Base-by-base conservation (phyloP, 208 protist genomes). In the Leptomonas seymouri region DNA sequence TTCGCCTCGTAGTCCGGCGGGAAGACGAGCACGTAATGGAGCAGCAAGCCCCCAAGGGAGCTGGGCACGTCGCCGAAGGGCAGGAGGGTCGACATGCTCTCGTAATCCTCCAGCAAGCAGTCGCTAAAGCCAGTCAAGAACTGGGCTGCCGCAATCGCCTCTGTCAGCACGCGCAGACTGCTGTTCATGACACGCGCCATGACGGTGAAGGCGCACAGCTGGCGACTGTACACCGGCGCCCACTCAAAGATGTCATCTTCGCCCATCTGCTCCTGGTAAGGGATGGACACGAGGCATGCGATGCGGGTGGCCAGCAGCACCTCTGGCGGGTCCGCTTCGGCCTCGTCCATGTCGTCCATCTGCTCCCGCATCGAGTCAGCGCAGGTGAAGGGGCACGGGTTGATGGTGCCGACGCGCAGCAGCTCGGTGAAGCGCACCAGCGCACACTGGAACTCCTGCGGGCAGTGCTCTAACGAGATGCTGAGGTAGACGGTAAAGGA, bases 11-110 rank as follows among this genome's bases (percentile, higher is more conserved):
- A 96, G 63, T 96, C 87, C 21, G 74, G 67, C 11, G 91, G 88
- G 69, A 93, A 94, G 51, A 93, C 87, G 57, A 96, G 78, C 6
- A 96, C 88, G 78, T 94, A 96, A 72, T 94, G 88, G 48, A 94
- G 80, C 57, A 96, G 75, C 57, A 96, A 67, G 1, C 84, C 91
- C 36, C 86, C 91, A 46, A 96, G 84, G n/a, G 85, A 79, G 30
- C 80, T 86, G 7, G 87, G 88, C 4, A 87, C 71, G 41, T 90
- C 83, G 23, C 78, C 81, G 62, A 96, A 96, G 27, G 87, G 88
- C 2, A 96, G 80, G 15, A 85, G 61, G 28, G 67, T 74, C 14
- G 70, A 66, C 53, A 94, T 77, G 25, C 61, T 65, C 60, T 81
- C 65, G 61, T 85, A 93, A 27, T 93, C 88, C 34, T 63, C 53